phyloP scores from a whole-genome alignment of 257 asterid species.

The Craterostigma plantagineum region DNA sequence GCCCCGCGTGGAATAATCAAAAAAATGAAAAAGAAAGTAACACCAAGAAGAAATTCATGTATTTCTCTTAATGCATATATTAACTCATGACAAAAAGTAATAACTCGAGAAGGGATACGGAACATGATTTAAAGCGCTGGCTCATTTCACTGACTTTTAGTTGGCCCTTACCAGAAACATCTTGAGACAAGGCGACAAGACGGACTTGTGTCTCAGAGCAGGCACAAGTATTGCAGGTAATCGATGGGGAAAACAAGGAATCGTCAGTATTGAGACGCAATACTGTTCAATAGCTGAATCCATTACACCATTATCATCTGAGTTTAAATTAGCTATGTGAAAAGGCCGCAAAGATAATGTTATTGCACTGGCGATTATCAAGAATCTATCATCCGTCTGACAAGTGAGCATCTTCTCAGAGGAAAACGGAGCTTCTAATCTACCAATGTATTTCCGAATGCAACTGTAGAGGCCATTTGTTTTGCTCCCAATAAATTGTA shows the following conservation, averaged over 20 bases:
- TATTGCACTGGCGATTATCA: slow-evolving; percentile 70
- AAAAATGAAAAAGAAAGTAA: slow-evolving; percentile 6
- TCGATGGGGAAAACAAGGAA: slow-evolving; percentile 84
- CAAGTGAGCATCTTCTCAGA: slow-evolving; percentile 20
- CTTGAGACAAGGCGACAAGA: slow-evolving; percentile 66
- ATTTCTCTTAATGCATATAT: too few species aligned
- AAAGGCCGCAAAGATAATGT: slow-evolving; percentile 80
- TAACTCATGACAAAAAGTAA: too few species aligned
- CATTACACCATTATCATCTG: slow-evolving; percentile 21
- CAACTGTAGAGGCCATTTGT: slow-evolving; percentile 40
- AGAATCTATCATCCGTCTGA: slow-evolving; percentile 50
- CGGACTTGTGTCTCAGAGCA: slow-evolving; percentile 76
- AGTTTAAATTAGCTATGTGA: slow-evolving; percentile 26
- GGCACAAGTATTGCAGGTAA: slow-evolving; percentile 69
- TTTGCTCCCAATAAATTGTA: slow-evolving; percentile 42
- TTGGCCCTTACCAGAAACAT: slow-evolving; percentile 61
- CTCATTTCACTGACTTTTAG: slow-evolving; percentile 6
- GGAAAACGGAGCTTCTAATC: slow-evolving; percentile 36
- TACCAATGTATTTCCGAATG: slow-evolving; percentile 50
- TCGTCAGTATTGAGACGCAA: slow-evolving; percentile 52
- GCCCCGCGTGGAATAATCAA: slow-evolving; percentile 27
- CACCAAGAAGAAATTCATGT: too few species aligned
- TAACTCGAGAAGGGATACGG: too few species aligned
- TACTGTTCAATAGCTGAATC: slow-evolving; percentile 49
- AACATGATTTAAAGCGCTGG: too few species aligned